Percentiles rank a stretch among this genome's conserved stretches.
Conservation (phyloP, 257 asterid species). For the Verbascum thapsus region DNA sequence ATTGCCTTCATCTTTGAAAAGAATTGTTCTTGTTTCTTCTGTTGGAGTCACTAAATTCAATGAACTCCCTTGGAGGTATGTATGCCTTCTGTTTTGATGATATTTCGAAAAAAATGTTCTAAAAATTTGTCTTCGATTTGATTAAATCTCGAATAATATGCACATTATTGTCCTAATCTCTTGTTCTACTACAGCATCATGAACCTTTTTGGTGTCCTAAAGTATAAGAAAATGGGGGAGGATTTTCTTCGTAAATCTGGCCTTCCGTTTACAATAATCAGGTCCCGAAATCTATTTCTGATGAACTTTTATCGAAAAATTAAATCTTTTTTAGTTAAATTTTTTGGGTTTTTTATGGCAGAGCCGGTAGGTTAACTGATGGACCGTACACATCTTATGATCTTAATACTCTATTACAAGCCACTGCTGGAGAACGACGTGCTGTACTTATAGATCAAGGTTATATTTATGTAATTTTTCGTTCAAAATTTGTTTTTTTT, state of each 20-base stretch:
- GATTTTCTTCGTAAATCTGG: slow-evolving; percentile 89
- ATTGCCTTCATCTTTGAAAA: slow-evolving; percentile 69
- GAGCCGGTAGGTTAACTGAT: slow-evolving; percentile 94
- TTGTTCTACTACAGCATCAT: slow-evolving; percentile 54
- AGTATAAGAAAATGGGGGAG: slow-evolving; percentile 98
- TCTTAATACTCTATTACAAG: slow-evolving; percentile 88
- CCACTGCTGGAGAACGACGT: slow-evolving; percentile 96
- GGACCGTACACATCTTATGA: slow-evolving; percentile 99
- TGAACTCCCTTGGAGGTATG: slow-evolving; percentile 98
- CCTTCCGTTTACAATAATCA: slow-evolving; percentile 82
- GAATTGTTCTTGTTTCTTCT: slow-evolving; percentile 87
- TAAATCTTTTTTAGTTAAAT: slow-evolving; percentile 3
- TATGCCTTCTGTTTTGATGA: slow-evolving; percentile 18
- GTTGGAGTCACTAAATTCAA: slow-evolving; percentile 86
- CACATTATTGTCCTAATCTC: slow-evolving; percentile 25
- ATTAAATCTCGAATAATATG: too few species aligned
- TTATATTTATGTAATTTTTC: too few species aligned
- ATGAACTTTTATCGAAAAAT: too few species aligned
- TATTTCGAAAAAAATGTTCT: slow-evolving; percentile 1
- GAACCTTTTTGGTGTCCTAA: slow-evolving; percentile 95
- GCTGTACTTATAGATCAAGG: slow-evolving; percentile 94
- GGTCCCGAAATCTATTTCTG: slow-evolving; percentile 43
- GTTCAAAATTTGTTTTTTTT: too few species aligned
- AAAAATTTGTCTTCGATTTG: too few species aligned
- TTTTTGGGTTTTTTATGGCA: slow-evolving; percentile 26